Base-by-base conservation (phyloP, 176 grass and related monocot genomes). In the Aegilops speltoides region DNA sequence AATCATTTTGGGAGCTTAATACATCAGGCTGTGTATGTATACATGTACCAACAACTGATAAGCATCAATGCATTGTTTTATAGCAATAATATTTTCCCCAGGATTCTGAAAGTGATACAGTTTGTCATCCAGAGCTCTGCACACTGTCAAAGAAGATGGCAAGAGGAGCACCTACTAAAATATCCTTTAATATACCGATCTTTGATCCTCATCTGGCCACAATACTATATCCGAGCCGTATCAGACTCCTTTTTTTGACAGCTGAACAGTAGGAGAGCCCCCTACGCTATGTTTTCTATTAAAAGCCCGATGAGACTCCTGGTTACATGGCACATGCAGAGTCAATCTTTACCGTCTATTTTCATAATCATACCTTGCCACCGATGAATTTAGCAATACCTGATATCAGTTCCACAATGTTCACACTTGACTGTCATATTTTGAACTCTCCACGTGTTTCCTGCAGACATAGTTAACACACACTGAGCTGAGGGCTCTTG, bases 161-260 rank as follows among this genome's bases (percentile, higher is more conserved):
- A 73, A 92, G 84, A 86, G 91, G 89, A 69, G 86, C 65, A 38
- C 84, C 96, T 85, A 92, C 92, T 46, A 98, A 95, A 81, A 87
- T 95, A 83, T 95, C 96, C 84, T 95, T 98, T 68, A 95, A 94
- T 69, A 79, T 98, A 81, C 96, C 96, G 45, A 98, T 98, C 60
- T 98, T 98, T 89, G 96, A 98, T 84, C 96, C 93, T 73, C 96
- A 98, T 93, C 96, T 93, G 1, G 32, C 93, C 96, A 68, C 96
- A 98, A 25, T 98, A 98, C 88, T 95, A 93, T 77, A 92, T 98
- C 77, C 87, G 91, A 83, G 96, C 96, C 63, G 79, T 95, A 77
- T 98, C 96, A 48, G 96, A 98, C 78, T 37, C 36, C 6, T 37
- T 8, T 37, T 7, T 37, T 37, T 37, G 5, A 37, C 36, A 37